Evolutionary conservation across 202 grass and related monocot genomes (phyloP).

Genomic region (Schoenoplectus triqueter): DNA sequence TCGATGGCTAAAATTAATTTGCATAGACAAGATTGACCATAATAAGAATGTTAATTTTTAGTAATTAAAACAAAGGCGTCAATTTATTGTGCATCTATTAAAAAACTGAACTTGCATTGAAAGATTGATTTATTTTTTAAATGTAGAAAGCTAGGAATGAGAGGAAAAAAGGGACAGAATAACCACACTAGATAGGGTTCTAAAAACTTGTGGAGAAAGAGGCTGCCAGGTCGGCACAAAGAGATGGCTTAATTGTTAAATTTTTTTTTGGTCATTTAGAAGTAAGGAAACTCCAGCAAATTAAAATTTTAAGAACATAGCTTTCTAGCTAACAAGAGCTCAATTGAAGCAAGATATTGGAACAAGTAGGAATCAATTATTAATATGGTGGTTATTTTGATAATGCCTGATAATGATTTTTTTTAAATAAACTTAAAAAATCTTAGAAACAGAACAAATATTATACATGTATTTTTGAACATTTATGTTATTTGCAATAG

Average conservation of each 20-base stretch:
- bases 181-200: background rate
- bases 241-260: background rate
- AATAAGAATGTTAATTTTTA: slow-evolving; percentile 32
- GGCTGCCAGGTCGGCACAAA: background rate
- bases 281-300: background rate
- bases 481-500: too few relatives aligned
- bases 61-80: background rate
- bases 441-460: too few relatives aligned
- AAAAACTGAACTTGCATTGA: background rate
- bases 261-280: background rate
- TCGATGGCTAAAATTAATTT: slow-evolving; percentile 27
- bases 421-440: too few relatives aligned
- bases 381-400: too few relatives aligned
- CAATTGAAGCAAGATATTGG: background rate
- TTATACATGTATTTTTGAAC: too few relatives aligned
- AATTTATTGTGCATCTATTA: background rate
- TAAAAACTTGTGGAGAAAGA: background rate
- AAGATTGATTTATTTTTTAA: background rate
- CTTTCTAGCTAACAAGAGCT: background rate
- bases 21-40: slow-evolving; percentile 7
- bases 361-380: too few relatives aligned
- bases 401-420: too few relatives aligned
- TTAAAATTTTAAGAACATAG: background rate
- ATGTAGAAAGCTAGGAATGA: background rate
- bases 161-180: background rate